Conservation (phyloP, 2,329 filamentous ascomycete genomes). For the Verticillium nonalfalfae region DNA sequence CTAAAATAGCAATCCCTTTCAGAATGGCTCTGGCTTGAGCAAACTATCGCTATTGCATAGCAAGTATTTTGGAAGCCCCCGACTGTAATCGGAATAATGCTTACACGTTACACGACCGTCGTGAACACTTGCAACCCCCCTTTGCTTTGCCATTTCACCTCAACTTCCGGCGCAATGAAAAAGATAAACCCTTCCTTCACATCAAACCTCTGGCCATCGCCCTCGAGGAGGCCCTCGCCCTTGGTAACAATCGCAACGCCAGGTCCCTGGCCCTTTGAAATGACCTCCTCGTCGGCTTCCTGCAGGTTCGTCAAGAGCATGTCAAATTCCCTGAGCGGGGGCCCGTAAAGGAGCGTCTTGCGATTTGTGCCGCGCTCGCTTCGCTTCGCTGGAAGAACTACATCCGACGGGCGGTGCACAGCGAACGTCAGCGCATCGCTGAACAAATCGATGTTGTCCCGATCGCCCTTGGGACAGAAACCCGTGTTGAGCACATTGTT, state of each 20-base stretch:
- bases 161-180: conserved; percentile 54
- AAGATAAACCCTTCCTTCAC: conserved; percentile 58
- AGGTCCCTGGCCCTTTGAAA: conserved; percentile 51
- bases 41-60: no score
- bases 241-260: conserved; percentile 57
- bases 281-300: conserved; percentile 50
- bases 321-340: conserved; percentile 67
- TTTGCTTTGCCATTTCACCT: conserved; percentile 22
- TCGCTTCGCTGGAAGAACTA: conserved; percentile 35
- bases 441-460: conserved; percentile 60
- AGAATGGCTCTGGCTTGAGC: no score
- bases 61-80: no score
- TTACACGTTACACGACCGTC: conserved; percentile 17
- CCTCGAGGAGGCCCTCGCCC: conserved; percentile 50
- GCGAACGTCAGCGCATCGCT: conserved; percentile 56
- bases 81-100: no score
- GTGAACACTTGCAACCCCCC: conserved; percentile 28
- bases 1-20: no score
- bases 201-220: conserved; percentile 42
- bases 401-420: conserved; percentile 51
- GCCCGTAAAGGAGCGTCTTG: conserved; percentile 57
- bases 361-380: conserved; percentile 43
- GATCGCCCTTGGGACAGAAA: conserved; percentile 62
- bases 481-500: conserved; percentile 72
- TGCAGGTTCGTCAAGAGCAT: conserved; percentile 55